These are phyloP conservation scores for Canariomyces notabilis DNA, from an alignment of 2,329 filamentous ascomycete species.

Conservation along the genomic window DNA sequence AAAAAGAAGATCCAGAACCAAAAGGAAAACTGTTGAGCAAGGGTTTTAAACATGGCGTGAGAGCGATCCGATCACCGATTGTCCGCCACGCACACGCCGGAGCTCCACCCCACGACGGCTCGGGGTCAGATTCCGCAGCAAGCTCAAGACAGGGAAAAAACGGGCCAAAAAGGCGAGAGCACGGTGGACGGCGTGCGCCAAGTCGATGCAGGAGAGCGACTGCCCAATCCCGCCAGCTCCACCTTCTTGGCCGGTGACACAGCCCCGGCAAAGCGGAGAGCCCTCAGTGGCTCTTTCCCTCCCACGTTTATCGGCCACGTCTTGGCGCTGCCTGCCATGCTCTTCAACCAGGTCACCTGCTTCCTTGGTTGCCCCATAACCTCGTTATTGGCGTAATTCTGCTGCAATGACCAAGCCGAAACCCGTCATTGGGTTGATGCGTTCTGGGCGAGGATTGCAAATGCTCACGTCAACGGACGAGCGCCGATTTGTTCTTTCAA, in stretches of 20 bases:
- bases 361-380: constrained; percentile 13
- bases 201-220: background rate
- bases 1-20: constrained; percentile 9
- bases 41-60: constrained; percentile 7
- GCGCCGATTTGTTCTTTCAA: too few species aligned
- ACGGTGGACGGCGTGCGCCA: constrained; percentile 4
- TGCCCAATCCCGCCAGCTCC: constrained; percentile 3
- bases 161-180: background rate
- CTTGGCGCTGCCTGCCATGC: constrained; percentile 4
- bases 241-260: background rate
- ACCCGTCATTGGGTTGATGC: too few species aligned
- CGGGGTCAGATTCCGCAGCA: background rate
- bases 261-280: background rate
- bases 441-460: too few species aligned
- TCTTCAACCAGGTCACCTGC: constrained; percentile 14
- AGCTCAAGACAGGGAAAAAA: constrained; percentile 9
- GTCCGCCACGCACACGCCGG: constrained; percentile 3
- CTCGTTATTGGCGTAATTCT: background rate
- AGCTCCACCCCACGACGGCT: background rate
- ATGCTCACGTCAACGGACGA: too few species aligned
- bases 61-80: constrained; percentile 10
- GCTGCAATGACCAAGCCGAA: too few species aligned
- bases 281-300: constrained; percentile 8
- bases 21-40: constrained; percentile 4
- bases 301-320: background rate